Evolutionary conservation across 1,284 basidiomycete genomes (phyloP), one percentile per base, ranked within the genome.

Genomic region (Irpex sp.): DNA sequence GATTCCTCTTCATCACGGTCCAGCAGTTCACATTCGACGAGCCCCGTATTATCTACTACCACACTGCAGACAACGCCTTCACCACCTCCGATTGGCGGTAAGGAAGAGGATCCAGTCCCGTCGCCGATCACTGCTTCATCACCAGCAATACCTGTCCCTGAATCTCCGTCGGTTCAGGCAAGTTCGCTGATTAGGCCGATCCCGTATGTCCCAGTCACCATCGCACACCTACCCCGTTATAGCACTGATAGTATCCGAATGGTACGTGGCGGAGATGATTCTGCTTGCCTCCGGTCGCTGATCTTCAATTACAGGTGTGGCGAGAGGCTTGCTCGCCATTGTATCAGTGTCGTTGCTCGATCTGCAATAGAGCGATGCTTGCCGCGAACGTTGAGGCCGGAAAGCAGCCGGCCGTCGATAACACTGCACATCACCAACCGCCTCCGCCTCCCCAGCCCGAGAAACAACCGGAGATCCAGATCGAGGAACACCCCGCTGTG

Each of bases 41-140:
- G 88, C 68, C 89, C 89, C 0, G 88, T 89, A 1, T 72, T 91
- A n/a, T 90, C 88, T 5, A 88, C 88, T 0, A 84, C 86, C 4
- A 91, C 89, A 2, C 70, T 91, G 15, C 86, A 87, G 64, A 91
- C 89, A 15, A 91, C 89, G 3, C 89, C 89, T 0, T 89, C 87
- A 0, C 89, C 89, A 0, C 86, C 88, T 0, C 88, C 88, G 59
- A 74, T 61, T 69, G 74, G 62, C 69, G 76, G 67, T 47, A 75
- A 77, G 62, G 77, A 79, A 26, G 78, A 80, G 26, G 72, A 75
- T 3, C 57, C 64, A 9, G 70, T 62, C 13, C 54, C 66, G 9
- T 72, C 77, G 47, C 71, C 78, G 9, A 70, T 72, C 0, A 63
- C 69, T 15, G 56, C 65, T 0, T 61, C 65, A 9, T 66, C 68